A percentile compares a stretch with the other conserved stretches of the same genome.
These are phyloP conservation scores for Linum lewisii DNA, from an alignment of 345 rosid genomes.

Conservation along the genomic window DNA sequence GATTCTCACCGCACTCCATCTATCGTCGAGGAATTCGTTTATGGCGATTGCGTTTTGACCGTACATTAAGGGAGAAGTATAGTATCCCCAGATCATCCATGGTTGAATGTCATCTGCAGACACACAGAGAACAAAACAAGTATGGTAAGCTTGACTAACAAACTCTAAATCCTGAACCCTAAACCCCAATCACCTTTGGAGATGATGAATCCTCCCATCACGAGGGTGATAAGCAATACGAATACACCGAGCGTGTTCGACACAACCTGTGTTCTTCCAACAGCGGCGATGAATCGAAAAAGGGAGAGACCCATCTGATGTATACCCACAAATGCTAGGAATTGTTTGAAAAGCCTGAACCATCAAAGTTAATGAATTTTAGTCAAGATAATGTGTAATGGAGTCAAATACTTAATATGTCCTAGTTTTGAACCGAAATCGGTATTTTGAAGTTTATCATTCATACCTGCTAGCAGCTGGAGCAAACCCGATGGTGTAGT, in stretches of 20 bases:
- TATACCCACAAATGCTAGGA: neutral
- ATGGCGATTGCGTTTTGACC: conserved; percentile 1
- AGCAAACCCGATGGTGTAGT: conserved; percentile 60
- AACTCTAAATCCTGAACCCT: neutral
- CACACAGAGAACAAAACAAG: neutral
- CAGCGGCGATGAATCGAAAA: conserved; percentile 3
- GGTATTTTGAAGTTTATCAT: too few species aligned
- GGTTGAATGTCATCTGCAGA: neutral
- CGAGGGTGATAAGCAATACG: neutral
- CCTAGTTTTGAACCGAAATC: too few species aligned
- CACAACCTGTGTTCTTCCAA: neutral
- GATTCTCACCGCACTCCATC: neutral
- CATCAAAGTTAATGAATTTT: neutral
- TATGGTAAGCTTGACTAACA: neutral
- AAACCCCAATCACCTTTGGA: neutral
- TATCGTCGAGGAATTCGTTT: conserved; percentile 1
- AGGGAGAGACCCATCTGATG: neutral
- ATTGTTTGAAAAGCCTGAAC: conserved; percentile 4
- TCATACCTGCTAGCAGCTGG: conserved; percentile 58
- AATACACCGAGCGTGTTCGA: conserved; percentile 1
- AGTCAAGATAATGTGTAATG: neutral
- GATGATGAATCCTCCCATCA: neutral
- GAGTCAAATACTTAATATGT: neutral
- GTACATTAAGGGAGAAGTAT: neutral
- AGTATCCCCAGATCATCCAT: conserved; percentile 5